Evolutionary conservation across 495 filamentous ascomycete species (phyloP).

Genomic region (Halenospora varia): DNA sequence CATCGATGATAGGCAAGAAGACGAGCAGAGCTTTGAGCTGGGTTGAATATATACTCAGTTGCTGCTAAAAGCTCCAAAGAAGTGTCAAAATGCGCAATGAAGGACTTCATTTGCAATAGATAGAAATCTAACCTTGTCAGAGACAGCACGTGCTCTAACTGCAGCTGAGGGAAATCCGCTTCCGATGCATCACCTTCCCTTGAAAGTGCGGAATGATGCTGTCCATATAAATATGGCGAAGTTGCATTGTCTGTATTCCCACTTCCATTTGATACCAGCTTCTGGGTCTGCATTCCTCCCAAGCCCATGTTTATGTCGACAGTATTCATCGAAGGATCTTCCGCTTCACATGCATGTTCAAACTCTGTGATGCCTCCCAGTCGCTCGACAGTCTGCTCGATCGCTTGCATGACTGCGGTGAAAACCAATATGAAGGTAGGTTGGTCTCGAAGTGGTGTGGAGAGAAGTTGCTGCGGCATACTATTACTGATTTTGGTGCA

Average conservation of each 20-base stretch:
- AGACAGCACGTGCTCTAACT: neutral
- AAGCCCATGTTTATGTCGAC: neutral
- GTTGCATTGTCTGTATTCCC: neutral
- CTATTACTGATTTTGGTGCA: neutral
- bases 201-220: neutral
- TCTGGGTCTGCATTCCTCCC: neutral
- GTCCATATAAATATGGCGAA: too few species aligned
- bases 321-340: neutral
- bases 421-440: neutral
- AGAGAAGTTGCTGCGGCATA: neutral
- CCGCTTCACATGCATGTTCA: neutral
- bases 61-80: conserved; percentile 1
- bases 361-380: neutral
- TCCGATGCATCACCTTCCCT: neutral
- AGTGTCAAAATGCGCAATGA: neutral
- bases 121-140: neutral
- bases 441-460: neutral
- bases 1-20: neutral
- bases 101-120: neutral
- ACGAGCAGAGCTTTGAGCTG: neutral
- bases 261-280: neutral
- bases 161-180: neutral
- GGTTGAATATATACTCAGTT: neutral
- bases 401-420: neutral
- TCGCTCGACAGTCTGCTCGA: neutral